Conservation (phyloP, 2,329 filamentous ascomycete genomes). For the Colletotrichum tanaceti region DNA sequence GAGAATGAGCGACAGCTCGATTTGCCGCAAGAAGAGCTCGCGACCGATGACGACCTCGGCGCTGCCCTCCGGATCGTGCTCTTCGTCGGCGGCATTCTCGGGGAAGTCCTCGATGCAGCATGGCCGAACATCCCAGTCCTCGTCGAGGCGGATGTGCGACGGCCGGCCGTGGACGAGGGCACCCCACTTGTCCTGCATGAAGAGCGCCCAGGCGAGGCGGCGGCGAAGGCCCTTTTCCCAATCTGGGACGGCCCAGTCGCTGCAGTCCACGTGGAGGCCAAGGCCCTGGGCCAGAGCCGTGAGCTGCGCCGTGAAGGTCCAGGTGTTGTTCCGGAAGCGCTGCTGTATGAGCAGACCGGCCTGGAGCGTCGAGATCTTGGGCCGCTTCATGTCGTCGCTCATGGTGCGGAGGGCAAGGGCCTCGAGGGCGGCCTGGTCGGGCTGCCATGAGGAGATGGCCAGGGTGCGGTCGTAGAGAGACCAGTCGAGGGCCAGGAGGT, state of each 20-base stretch:
- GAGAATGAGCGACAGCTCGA: constrained; percentile 62
- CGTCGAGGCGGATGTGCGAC: constrained; percentile 61
- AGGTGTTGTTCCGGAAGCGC: constrained; percentile 58
- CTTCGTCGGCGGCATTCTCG: constrained; percentile 51
- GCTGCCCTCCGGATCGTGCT: constrained; percentile 52
- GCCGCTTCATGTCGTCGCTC: constrained; percentile 60
- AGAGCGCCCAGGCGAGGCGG: constrained; percentile 72
- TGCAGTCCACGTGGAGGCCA: constrained; percentile 71
- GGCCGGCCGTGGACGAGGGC: constrained; percentile 68
- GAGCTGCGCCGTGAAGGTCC: constrained; percentile 63
- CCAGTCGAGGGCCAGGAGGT: constrained; percentile 71
- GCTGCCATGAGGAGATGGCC: constrained; percentile 48
- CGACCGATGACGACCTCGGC: constrained; percentile 59
- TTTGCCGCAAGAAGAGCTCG: constrained; percentile 63
- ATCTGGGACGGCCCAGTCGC: constrained; percentile 69
- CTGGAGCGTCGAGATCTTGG: constrained; percentile 67
- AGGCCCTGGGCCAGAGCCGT: constrained; percentile 69
- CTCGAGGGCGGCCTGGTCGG: constrained; percentile 50
- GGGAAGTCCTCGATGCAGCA: constrained; percentile 53
- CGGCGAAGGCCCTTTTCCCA: constrained; percentile 73
- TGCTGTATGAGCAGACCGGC: constrained; percentile 66
- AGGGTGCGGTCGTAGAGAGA: constrained; percentile 68
- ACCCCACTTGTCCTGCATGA: constrained; percentile 74
- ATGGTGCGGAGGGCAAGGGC: constrained; percentile 58
- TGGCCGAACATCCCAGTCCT: constrained; percentile 65